phyloP scores from a whole-genome alignment of 148 eudicot genomes.

The Dysphania ambrosioides region DNA sequence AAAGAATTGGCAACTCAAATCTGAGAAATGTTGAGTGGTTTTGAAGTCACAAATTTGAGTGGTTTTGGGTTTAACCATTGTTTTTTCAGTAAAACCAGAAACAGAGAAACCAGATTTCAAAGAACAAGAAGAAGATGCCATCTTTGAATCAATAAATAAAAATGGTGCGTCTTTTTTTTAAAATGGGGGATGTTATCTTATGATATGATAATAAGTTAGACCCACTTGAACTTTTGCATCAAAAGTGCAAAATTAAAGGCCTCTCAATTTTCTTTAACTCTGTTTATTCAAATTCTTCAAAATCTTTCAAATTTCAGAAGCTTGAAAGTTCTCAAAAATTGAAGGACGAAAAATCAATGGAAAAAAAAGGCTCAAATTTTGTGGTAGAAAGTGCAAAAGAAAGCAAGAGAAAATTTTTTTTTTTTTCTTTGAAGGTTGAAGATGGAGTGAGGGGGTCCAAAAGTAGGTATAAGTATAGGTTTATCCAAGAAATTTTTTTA shows the following conservation, averaged over 20 bases:
- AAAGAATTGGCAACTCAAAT: conserved; percentile 21
- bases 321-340: not conserved
- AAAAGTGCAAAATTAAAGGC: conserved; percentile 21
- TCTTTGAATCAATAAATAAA: conserved; percentile 2
- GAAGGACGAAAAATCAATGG: not conserved
- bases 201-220: conserved; percentile 19
- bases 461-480: conserved; percentile 3
- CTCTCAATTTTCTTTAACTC: not conserved
- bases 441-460: not conserved
- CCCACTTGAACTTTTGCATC: conserved; percentile 26
- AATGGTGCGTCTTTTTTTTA: not conserved
- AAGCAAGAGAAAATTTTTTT: not conserved
- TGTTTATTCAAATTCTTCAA: not conserved
- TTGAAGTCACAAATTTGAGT: conserved; percentile 16
- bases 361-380: not conserved
- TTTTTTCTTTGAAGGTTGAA: not conserved
- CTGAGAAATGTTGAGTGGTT: not conserved
- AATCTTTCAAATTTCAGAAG: not conserved
- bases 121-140: conserved; percentile 43
- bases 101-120: conserved; percentile 20
- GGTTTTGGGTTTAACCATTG: conserved; percentile 9
- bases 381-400: not conserved
- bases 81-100: conserved; percentile 17
- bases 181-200: conserved; percentile 13
- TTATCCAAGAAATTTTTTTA: conserved; percentile 15